These are phyloP conservation scores for Lactifluus piperatus DNA, from an alignment of 768 basidiomycete species.

Conservation along the genomic window DNA sequence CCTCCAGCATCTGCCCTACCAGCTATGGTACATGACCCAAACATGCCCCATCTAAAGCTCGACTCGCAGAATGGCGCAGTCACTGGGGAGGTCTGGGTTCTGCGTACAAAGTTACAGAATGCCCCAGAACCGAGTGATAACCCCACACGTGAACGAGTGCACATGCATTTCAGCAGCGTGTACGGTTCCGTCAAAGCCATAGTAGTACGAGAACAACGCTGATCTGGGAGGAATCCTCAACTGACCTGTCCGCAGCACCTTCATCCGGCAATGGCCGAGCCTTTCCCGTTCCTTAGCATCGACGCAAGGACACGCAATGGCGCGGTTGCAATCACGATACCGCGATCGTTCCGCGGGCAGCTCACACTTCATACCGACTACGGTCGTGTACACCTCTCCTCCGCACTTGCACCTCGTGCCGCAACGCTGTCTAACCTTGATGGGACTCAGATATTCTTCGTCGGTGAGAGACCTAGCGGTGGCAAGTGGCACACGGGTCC, in stretches of 20 bases:
- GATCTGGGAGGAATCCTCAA: not conserved
- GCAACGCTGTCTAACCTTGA: slow-evolving; percentile 1
- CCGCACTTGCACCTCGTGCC: not conserved
- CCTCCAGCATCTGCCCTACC: not conserved
- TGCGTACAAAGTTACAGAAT: not conserved
- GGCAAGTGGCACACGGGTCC: slow-evolving; percentile 10
- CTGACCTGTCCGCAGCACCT: not conserved
- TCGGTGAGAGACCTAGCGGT: slow-evolving; percentile 11
- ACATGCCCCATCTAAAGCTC: not conserved
- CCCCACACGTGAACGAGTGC: not conserved
- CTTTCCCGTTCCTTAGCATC: slow-evolving; percentile 14
- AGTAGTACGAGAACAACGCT: not conserved
- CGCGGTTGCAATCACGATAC: not conserved
- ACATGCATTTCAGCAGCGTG: not conserved
- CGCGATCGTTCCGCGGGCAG: slow-evolving; percentile 18
- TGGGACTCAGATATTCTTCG: slow-evolving; percentile 12
- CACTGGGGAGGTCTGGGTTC: slow-evolving; percentile 5
- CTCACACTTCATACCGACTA: slow-evolving; percentile 10
- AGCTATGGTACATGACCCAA: not conserved
- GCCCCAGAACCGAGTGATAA: not conserved
- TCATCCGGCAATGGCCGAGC: slow-evolving; percentile 6
- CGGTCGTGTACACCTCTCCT: slow-evolving; percentile 8
- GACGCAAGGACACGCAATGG: slow-evolving; percentile 6
- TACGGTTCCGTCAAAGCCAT: slow-evolving; percentile 3
- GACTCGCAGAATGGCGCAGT: slow-evolving; percentile 12